Conservation (phyloP, 257 asterid species). For the Perilla frutescens region DNA sequence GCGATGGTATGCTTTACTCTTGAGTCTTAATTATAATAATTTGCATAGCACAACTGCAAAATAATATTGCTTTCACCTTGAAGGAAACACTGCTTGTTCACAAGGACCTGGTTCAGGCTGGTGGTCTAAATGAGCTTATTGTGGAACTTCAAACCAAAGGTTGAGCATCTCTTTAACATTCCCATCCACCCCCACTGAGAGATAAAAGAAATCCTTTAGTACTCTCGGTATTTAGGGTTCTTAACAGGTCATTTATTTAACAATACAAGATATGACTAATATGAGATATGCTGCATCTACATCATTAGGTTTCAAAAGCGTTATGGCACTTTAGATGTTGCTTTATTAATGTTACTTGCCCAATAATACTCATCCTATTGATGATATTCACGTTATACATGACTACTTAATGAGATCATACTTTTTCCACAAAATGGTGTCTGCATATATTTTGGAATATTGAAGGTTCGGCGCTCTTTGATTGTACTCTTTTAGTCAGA, state of each 20-base stretch:
- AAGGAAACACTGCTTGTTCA: slow-evolving; percentile 91
- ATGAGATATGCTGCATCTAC: neutral
- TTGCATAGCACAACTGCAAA: neutral
- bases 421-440: slow-evolving; percentile 11
- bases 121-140: slow-evolving; percentile 58
- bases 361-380: neutral
- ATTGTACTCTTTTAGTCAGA: neutral
- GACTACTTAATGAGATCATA: neutral
- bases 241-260: neutral
- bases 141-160: slow-evolving; percentile 77
- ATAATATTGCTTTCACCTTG: slow-evolving; percentile 15
- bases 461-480: neutral
- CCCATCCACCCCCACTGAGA: neutral
- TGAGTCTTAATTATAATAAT: neutral
- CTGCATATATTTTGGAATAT: neutral
- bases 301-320: neutral
- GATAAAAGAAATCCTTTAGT: neutral
- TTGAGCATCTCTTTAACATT: slow-evolving; percentile 25
- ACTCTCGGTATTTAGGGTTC: neutral
- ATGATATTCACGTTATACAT: neutral
- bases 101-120: slow-evolving; percentile 57
- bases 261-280: neutral
- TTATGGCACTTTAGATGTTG: neutral
- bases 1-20: slow-evolving; percentile 62
- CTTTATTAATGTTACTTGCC: neutral